Conservation (phyloP, 352 stramenopile species). For the Globisporangium sylvaticum region DNA sequence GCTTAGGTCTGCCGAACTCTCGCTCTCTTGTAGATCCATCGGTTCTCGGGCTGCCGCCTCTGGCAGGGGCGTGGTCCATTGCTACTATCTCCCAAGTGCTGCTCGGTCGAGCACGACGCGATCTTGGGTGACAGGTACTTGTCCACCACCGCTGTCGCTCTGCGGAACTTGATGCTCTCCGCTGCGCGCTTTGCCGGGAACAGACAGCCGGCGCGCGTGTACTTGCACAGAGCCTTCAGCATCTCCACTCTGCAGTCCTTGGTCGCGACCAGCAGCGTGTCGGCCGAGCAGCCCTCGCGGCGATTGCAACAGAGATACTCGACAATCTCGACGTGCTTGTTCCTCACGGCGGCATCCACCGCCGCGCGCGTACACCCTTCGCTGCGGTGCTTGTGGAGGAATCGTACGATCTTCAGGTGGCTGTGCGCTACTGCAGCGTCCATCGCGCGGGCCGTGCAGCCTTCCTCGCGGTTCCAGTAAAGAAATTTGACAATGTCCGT, state of each 20-base stretch:
- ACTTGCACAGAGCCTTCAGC: not conserved
- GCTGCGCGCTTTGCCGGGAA: too few relatives aligned
- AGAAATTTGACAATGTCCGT: too few relatives aligned
- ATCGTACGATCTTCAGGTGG: not conserved
- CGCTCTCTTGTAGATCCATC: not conserved
- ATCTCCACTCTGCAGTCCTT: not conserved
- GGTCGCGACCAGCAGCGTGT: not conserved
- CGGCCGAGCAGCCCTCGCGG: not conserved
- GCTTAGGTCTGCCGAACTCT: not conserved
- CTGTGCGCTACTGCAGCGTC: not conserved
- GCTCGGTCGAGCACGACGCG: not conserved
- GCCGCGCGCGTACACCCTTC: not conserved
- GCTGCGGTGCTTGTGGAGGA: not conserved
- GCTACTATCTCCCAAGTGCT: not conserved
- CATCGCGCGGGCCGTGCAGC: not conserved
- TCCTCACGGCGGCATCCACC: not conserved
- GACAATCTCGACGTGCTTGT: not conserved
- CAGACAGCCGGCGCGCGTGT: not conserved
- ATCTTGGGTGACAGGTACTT: too few relatives aligned
- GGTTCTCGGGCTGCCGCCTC: not conserved
- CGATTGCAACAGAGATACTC: not conserved
- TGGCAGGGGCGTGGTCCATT: not conserved
- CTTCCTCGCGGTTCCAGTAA: too few relatives aligned
- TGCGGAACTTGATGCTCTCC: too few relatives aligned
- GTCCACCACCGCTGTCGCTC: too few relatives aligned